Evolutionary conservation across 441 rosid genomes (phyloP), one percentile per base, ranked within the genome.

Genomic region (Pelargonium australe): DNA sequence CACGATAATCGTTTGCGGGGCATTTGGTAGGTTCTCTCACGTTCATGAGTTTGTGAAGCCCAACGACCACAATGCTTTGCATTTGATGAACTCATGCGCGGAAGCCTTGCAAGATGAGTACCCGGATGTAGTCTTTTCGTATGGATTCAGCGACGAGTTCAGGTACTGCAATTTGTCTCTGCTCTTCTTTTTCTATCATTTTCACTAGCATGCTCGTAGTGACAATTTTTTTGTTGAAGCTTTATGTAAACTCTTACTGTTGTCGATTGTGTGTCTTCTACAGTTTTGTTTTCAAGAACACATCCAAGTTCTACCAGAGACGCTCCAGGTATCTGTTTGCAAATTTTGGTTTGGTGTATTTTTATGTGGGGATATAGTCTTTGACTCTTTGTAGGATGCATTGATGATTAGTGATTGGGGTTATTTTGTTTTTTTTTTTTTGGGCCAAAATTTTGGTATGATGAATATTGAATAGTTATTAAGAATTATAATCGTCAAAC

Each of bases 281-380:
- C 91, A 94, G 95, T 84, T 94, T 94, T 78, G 83, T 86, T 64
- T 88, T 91, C 78, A 89, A 91, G 90, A 88, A 85, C 78, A 83
- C 86, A 37, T 78, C 94, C 28, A 85, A 80, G 72, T 91, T 91
- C 81, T 87, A 94, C 78, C 90, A 86, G 78, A 82, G 99, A 72
- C 87, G 97, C 65, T 87, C 89, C 81, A 88, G 97, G 97, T 91
- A 31, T 53, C 60, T 70, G 7, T 73, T 66, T 40, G 23, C 47
- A 28, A 13, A 20, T 14, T 28, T 63, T 66, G n/a, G 37, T 12
- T 17, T 41, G 23, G 28, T 0, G 1, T 4, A 41, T 8, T 5
- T 53, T 45, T 23, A 45, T 40, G 13, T 41, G 45, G 9, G 45
- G 45, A 0, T 5, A 9, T 41, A 41, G 45, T 41, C 45, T 41